Conservation (phyloP, 257 asterid genomes). For the Solanum microdontum region DNA sequence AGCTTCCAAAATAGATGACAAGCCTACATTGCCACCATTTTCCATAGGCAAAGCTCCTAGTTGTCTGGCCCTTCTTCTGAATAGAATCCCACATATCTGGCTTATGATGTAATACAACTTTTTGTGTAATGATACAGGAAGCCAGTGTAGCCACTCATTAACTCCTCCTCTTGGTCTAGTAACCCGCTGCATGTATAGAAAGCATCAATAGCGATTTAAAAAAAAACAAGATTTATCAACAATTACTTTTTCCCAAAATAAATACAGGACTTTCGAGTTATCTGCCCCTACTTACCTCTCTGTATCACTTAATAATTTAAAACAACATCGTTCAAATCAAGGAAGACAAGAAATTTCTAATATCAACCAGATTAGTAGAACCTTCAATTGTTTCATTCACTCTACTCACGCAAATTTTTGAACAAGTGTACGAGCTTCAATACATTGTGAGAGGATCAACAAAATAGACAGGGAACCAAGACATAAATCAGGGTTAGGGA, state of each 20-base stretch:
- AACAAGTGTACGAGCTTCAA: neutral
- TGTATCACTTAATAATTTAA: neutral
- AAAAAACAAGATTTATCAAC: neutral
- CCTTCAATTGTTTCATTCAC: neutral
- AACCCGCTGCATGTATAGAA: conserved; percentile 52
- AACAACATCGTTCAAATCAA: neutral
- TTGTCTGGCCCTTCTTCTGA: conserved; percentile 38
- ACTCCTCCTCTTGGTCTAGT: conserved; percentile 94
- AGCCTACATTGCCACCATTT: conserved; percentile 50
- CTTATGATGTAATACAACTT: conserved; percentile 51
- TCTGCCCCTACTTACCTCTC: neutral
- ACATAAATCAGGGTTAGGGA: neutral
- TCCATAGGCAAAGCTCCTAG: conserved; percentile 22
- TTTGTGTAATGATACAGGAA: conserved; percentile 86
- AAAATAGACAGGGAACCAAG: neutral
- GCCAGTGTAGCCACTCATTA: conserved; percentile 91
- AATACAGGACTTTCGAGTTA: neutral
- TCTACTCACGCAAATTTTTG: neutral
- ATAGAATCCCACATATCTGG: conserved; percentile 36
- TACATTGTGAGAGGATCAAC: neutral
- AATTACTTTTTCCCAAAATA: neutral
- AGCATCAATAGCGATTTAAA: neutral
- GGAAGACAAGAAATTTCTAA: neutral
- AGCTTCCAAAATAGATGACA: conserved; percentile 78
- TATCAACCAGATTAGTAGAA: neutral